Conservation (phyloP, 345 rosid genomes). For the Erucastrum elatum region DNA sequence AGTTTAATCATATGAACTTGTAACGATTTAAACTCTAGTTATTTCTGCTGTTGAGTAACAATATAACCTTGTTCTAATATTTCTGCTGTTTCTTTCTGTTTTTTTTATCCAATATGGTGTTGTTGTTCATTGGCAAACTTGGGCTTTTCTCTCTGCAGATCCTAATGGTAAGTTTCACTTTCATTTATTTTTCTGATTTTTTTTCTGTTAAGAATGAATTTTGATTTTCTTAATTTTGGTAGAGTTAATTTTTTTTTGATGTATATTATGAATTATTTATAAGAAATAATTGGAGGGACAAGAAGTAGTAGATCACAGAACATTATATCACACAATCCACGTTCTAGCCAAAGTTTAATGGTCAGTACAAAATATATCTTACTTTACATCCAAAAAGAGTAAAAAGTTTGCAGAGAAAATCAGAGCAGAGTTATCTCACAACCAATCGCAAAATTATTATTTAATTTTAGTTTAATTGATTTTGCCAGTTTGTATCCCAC, state of each 20-base stretch:
- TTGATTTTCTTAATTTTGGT: background rate
- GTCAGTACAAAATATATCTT: background rate
- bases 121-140: constrained; percentile 34
- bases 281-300: constrained; percentile 26
- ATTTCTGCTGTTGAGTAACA: no score
- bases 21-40: background rate
- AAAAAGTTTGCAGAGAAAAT: constrained; percentile 31
- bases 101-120: constrained; percentile 18
- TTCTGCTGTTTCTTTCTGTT: background rate
- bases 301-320: constrained; percentile 28
- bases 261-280: background rate
- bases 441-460: constrained; percentile 11
- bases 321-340: constrained; percentile 27
- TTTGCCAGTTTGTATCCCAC: constrained; percentile 30
- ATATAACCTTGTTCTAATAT: constrained; percentile 15
- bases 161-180: constrained; percentile 70
- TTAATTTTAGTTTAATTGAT: background rate
- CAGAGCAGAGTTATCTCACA: constrained; percentile 25
- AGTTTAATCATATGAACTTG: background rate
- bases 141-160: constrained; percentile 55
- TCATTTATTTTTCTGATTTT: background rate
- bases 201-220: background rate
- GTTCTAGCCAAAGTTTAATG: background rate
- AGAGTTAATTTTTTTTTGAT: background rate
- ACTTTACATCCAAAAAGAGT: constrained; percentile 7